These are phyloP conservation scores for Fusarium kyushuense DNA, from an alignment of 2,329 filamentous ascomycete species.

Conservation along the genomic window DNA sequence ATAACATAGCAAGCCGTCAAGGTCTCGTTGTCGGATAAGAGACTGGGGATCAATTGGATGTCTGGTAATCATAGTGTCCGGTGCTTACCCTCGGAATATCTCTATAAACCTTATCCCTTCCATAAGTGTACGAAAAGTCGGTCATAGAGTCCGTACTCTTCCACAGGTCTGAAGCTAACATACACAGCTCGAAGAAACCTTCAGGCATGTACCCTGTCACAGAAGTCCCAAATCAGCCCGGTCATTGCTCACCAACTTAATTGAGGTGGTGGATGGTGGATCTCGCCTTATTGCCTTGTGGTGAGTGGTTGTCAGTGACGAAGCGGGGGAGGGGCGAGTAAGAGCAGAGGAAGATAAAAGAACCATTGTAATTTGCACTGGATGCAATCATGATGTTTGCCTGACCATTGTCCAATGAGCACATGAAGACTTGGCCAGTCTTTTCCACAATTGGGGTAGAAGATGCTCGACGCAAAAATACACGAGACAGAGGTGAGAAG, in stretches of 20 bases:
- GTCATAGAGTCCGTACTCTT: not conserved
- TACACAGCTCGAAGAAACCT: not conserved
- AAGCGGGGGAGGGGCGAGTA: conserved; percentile 43
- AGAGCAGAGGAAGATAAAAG: conserved; percentile 20
- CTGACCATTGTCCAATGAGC: conserved; percentile 28
- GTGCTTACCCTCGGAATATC: not conserved
- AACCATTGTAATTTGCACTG: conserved; percentile 26
- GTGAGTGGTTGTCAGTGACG: conserved; percentile 30
- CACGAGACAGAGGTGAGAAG: conserved; percentile 2
- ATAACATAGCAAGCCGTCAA: not conserved
- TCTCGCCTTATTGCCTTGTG: conserved; percentile 27
- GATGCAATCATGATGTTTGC: conserved; percentile 34
- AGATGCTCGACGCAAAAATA: not conserved
- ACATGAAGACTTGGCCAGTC: conserved; percentile 7
- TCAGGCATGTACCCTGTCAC: conserved; percentile 32
- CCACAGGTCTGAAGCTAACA: conserved; percentile 11
- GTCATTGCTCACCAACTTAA: conserved; percentile 20
- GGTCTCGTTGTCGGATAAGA: conserved; percentile 1
- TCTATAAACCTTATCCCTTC: not conserved
- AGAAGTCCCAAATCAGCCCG: conserved; percentile 19
- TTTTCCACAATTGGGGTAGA: conserved; percentile 7
- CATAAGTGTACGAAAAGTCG: not conserved
- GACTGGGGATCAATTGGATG: not conserved
- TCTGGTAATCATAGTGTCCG: not conserved
- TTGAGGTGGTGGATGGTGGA: conserved; percentile 38